A percentile compares a stretch with the other conserved stretches of the same genome.
phyloP scores from a whole-genome alignment of 2,329 filamentous ascomycete genomes.

The Colletotrichum lindemuthianum region DNA sequence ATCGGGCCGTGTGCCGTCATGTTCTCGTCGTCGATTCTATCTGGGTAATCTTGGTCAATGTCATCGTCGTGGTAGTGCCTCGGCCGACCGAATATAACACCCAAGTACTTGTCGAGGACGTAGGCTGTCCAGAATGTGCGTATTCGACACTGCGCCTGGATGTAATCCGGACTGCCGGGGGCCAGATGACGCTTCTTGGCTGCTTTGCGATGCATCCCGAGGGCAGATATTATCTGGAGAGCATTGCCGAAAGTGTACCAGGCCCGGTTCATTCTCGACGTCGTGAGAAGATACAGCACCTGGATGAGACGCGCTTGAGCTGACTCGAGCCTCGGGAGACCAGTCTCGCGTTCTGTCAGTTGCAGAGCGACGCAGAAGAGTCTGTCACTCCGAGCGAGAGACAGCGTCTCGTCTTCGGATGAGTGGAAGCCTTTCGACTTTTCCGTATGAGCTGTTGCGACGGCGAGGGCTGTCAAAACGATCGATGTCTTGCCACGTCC shows the following conservation, averaged over 20 bases:
- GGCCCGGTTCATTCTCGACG: constrained; percentile 68
- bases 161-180: constrained; percentile 48
- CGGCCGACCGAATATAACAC: constrained; percentile 70
- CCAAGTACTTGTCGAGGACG: constrained; percentile 70
- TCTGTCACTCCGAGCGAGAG: constrained; percentile 48
- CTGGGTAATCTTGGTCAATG: constrained; percentile 68
- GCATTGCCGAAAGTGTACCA: constrained; percentile 70
- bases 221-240: constrained; percentile 59
- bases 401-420: constrained; percentile 40
- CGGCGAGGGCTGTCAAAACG: constrained; percentile 58
- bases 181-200: constrained; percentile 42
- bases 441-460: constrained; percentile 57
- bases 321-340: constrained; percentile 52
- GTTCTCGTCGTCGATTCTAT: constrained; percentile 64
- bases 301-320: constrained; percentile 68
- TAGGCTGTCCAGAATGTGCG: constrained; percentile 72
- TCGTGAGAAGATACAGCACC: constrained; percentile 67
- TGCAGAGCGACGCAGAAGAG: constrained; percentile 54
- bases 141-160: constrained; percentile 62
- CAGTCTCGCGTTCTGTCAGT: constrained; percentile 44
- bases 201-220: constrained; percentile 52
- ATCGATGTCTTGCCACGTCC: constrained; percentile 57
- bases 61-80: constrained; percentile 71
- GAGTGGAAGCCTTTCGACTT: constrained; percentile 44
- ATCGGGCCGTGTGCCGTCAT: constrained; percentile 52